Base-by-base conservation (phyloP, 2,329 filamentous ascomycete genomes). In the Penicillium crustosum region DNA sequence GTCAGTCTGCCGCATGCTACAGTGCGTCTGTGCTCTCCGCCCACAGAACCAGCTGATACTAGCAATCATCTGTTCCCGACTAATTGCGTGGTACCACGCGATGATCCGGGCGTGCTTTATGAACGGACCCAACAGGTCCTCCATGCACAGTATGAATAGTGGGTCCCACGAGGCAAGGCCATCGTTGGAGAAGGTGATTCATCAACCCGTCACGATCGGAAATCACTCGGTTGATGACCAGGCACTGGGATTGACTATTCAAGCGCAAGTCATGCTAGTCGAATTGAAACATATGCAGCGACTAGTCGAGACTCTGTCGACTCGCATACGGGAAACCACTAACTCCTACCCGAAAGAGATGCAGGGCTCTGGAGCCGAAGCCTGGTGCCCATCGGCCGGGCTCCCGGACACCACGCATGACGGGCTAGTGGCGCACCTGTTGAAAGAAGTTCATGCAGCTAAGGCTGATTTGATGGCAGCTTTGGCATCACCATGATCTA, bases 1-100 rank as follows among this genome's bases (percentile, higher is more conserved):
- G 42, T 55, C 56, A 29, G 52, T 58, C 13, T 58, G 56, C 27
- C 47, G 52, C n/a, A 58, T 58, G 56, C 41, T 58, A 17, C 56
- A 58, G 21, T 58, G 56, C 7, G 21, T 17, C 7, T 58, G 56
- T 21, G 33, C 52, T 6, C 47, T 58, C 5, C 56, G 47, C 7
- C 47, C 56, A 17, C 56, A 58, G 17, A 58, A 55, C 13, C 52
- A 58, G 27, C 47, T 58, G 4, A 10, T 58, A 10, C 7, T 58
- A 15, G 56, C 56, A 42, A 50, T 44, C 17, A 55, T 58, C 25
- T 58, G 56, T 42, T 58, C 52, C 6, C 41, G 47, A 19, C 41
- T 58, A n/a, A 21, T 58, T 3, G 35, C 43, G 4, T 58, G 56
- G 56, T 58, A 55, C 25, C 51, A 41, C 33, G 52, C 47, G 7